Percentiles rank a stretch among this genome's conserved stretches.
Evolutionary conservation across 352 stramenopile genomes (phyloP).

Genomic region (Globisporangium irregulare): DNA sequence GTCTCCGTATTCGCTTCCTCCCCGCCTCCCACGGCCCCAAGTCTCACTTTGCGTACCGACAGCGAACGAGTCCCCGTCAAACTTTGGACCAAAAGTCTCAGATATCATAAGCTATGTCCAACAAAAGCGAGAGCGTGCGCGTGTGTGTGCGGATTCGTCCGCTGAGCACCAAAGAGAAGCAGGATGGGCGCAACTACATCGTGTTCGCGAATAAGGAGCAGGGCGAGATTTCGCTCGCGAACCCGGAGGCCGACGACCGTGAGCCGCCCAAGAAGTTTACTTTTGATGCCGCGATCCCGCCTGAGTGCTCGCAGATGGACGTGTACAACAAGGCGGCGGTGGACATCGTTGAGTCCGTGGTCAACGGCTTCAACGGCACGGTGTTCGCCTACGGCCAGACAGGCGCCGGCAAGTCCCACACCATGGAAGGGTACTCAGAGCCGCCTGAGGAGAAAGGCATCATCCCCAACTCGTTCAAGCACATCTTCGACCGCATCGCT

Average conservation of each 20-base stretch:
- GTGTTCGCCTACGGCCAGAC: constrained; percentile 40
- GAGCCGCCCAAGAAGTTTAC: constrained; percentile 94
- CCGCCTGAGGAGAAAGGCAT: constrained; percentile 78
- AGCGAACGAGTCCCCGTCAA: not conserved
- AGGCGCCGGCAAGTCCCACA: constrained; percentile 84
- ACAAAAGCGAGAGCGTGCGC: constrained; percentile 92
- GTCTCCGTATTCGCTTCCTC: not conserved
- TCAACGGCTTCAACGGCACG: constrained; percentile 17
- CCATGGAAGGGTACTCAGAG: constrained; percentile 81
- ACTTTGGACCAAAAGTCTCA: not conserved
- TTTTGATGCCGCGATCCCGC: constrained; percentile 95
- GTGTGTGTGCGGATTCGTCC: constrained; percentile 96
- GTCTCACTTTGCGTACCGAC: not conserved
- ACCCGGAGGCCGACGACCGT: constrained; percentile 65
- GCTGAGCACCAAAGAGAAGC: constrained; percentile 92
- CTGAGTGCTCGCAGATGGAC: constrained; percentile 91
- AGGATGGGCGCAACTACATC: constrained; percentile 85
- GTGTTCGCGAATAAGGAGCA: constrained; percentile 88
- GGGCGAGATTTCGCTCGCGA: constrained; percentile 87
- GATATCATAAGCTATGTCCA: constrained; percentile 25
- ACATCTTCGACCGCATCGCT: constrained; percentile 87
- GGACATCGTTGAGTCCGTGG: constrained; percentile 81
- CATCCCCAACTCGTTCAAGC: constrained; percentile 88
- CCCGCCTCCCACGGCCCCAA: not conserved
- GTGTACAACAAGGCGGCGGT: constrained; percentile 91